Evolutionary conservation across 805 yeast genomes (phyloP).

Genomic region (Kazachstania martiniae): DNA sequence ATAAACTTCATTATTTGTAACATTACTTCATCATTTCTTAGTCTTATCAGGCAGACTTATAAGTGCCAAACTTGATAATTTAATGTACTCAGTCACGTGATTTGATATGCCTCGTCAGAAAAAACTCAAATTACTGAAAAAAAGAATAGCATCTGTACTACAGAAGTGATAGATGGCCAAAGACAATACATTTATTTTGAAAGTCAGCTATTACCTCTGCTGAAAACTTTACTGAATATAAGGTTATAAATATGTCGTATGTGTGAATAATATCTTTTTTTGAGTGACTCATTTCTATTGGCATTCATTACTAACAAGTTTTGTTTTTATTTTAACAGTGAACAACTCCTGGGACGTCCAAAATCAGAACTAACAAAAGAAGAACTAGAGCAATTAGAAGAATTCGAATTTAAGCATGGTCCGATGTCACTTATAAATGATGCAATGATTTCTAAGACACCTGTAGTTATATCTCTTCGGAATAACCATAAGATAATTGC

Average conservation of each 20-base stretch:
- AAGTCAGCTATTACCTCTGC: too few relatives aligned
- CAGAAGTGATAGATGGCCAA: too few relatives aligned
- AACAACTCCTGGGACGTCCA: conserved; percentile 59
- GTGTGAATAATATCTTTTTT: neutral
- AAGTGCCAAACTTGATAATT: too few relatives aligned
- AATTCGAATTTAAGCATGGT: conserved; percentile 80
- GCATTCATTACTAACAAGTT: conserved; percentile 10
- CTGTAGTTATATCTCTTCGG: conserved; percentile 79
- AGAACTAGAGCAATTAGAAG: conserved; percentile 75
- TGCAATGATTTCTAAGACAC: conserved; percentile 63
- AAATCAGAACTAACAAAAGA: conserved; percentile 68
- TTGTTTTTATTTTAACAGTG: conserved; percentile 34
- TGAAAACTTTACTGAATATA: too few relatives aligned
- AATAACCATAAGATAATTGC: conserved; percentile 89
- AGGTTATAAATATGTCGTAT: neutral
- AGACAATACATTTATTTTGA: too few relatives aligned
- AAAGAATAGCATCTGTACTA: too few relatives aligned
- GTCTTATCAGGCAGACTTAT: too few relatives aligned
- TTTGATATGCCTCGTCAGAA: too few relatives aligned
- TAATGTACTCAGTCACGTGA: too few relatives aligned
- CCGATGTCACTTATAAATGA: conserved; percentile 84
- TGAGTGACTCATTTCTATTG: neutral
- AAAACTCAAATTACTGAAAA: too few relatives aligned
- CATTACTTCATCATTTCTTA: too few relatives aligned
- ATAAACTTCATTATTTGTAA: neutral